Evolutionary conservation across 306 rosid genomes (phyloP).

Genomic region (Citrullus mucosospermus): DNA sequence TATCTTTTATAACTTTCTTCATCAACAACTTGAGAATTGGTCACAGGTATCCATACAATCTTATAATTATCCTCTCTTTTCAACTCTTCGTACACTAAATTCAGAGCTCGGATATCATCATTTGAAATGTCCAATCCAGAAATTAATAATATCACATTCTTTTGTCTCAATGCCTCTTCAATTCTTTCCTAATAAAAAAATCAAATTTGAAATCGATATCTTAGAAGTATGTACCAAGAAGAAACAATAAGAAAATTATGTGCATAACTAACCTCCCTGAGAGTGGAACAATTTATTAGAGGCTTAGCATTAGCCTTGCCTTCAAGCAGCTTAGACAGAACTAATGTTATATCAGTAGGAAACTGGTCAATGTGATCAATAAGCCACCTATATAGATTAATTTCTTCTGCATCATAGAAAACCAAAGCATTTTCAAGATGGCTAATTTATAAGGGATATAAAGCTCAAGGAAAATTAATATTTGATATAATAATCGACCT

Average conservation of each 20-base stretch:
- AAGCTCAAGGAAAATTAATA: not conserved
- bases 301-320: conserved; percentile 3
- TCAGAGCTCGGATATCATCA: conserved; percentile 24
- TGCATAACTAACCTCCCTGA: conserved; percentile 13
- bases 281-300: conserved; percentile 42
- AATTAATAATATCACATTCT: conserved; percentile 32
- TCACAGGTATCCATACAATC: conserved; percentile 56
- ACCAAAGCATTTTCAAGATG: not conserved
- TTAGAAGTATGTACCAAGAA: no score
- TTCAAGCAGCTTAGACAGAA: not conserved
- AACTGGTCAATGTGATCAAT: not conserved
- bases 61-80: conserved; percentile 18
- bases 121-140: conserved; percentile 40
- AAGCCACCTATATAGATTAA: not conserved
- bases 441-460: not conserved
- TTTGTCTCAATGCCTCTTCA: conserved; percentile 9
- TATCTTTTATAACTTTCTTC: conserved; percentile 22
- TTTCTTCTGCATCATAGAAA: not conserved
- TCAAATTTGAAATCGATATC: no score
- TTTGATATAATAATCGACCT: not conserved
- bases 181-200: not conserved
- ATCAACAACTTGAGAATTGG: not conserved
- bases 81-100: conserved; percentile 22
- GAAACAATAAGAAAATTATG: no score
- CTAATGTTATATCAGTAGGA: conserved; percentile 5